phyloP scores from a whole-genome alignment of 306 rosid genomes.

The Cucurbita moschata region DNA sequence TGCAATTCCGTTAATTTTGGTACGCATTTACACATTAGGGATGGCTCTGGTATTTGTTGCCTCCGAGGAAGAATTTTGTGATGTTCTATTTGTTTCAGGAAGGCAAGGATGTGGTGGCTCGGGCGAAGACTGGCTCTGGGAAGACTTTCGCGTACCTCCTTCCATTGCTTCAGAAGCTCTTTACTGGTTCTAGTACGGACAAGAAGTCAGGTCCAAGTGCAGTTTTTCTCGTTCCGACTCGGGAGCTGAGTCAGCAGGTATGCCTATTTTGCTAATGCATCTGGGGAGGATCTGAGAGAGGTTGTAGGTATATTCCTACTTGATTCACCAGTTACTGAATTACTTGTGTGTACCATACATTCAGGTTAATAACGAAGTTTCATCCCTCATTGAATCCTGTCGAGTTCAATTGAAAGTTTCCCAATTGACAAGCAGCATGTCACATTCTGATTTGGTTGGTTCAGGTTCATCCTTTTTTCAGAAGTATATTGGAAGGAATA shows the following conservation, averaged over 20 bases:
- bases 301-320: background rate
- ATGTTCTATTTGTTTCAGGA: conserved; percentile 24
- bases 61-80: background rate
- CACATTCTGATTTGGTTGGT: conserved; percentile 62
- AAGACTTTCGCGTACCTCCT: conserved; percentile 84
- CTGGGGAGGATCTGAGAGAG: background rate
- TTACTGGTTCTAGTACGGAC: conserved; percentile 26
- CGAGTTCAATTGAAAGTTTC: conserved; percentile 66
- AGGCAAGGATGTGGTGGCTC: conserved; percentile 91
- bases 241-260: conserved; percentile 82
- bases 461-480: background rate
- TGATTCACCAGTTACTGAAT: background rate
- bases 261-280: too few species aligned
- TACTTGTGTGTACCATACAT: background rate
- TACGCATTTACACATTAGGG: background rate
- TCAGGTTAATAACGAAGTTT: conserved; percentile 58
- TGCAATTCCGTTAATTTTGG: conserved; percentile 67
- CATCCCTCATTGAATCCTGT: conserved; percentile 55
- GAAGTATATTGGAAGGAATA: background rate
- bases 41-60: background rate
- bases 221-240: conserved; percentile 58
- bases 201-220: conserved; percentile 69
- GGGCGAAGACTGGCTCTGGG: conserved; percentile 95
- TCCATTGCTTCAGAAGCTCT: conserved; percentile 81
- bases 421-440: conserved; percentile 70